Base-by-base conservation (phyloP, 1,139 yeast genomes). In the Pichia sp. region DNA sequence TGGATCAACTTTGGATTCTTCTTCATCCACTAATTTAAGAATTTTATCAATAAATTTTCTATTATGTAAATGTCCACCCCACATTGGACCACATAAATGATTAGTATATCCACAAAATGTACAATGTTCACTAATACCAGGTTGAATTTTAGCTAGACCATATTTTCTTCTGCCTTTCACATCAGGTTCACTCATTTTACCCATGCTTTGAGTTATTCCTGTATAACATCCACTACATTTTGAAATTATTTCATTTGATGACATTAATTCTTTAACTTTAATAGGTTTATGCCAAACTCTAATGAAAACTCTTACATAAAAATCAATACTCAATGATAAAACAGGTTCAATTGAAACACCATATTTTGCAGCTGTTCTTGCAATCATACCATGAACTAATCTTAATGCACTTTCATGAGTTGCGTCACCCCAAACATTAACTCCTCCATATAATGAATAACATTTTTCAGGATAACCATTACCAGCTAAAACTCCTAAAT, bases 391-490 rank as follows among this genome's bases (percentile, higher is more conserved):
- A 38, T 92, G 69, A 11, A 92, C 94, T 50, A 94, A 71, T 55
- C 99, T 71, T 46, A 92, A 69, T 0, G 97, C 98, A 30, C 89
- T 85, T 64, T 92, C 99, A 64, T 92, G 98, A 40, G 92, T 84
- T 33, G 90, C 80, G 59, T 87, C 97, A 51, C 79, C 78, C 60
- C 87, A 80, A 57, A 82, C 69, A 36, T 90, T 82, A 46, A 80
- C 82, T 23, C 98, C 98, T n/a, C 98, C 98, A 61, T 92, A 92
- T 30, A 86, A 71, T 0, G 97, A 89, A 69, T 81, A 92, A 64
- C 97, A 92, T 63, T 92, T 92, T 57, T 92, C 99, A 0, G 97
- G 97, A 63, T 90, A 90, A 16, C 96, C 94, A 51, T 84, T 82
- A 6, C 98, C 98, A 0, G 97, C 98, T 45, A 92, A 71, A 1